Percentiles rank a stretch among this genome's conserved stretches.
Evolutionary conservation across 1,284 basidiomycete species (phyloP).

Genomic region (Schizopora paradoxa): DNA sequence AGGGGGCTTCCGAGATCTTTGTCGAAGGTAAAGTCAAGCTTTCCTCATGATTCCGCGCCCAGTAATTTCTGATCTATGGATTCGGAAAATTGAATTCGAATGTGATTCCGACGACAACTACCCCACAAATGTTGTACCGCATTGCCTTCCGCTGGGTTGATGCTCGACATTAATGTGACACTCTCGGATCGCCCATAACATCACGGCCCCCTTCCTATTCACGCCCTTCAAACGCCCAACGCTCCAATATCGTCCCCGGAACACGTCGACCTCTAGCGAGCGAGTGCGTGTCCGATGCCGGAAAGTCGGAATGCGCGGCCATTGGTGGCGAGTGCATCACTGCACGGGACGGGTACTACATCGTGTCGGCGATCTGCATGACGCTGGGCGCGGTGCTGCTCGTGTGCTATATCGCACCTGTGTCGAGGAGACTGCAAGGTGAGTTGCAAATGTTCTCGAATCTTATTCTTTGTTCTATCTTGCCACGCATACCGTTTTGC

Average conservation of each 20-base stretch:
- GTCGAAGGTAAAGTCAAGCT: conserved; percentile 47
- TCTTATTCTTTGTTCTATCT: conserved; percentile 1
- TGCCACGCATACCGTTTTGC: too few species aligned
- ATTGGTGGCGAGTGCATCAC: conserved; percentile 79
- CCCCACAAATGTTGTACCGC: too few species aligned
- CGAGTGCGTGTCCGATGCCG: conserved; percentile 88
- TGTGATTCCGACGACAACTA: too few species aligned
- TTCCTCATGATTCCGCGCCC: neutral
- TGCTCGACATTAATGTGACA: too few species aligned
- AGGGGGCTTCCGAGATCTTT: conserved; percentile 45
- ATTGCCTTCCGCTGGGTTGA: too few species aligned
- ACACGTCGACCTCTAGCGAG: conserved; percentile 44
- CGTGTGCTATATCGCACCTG: conserved; percentile 77
- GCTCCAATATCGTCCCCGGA: too few species aligned
- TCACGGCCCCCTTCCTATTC: too few species aligned
- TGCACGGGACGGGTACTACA: conserved; percentile 90
- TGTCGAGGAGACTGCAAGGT: conserved; percentile 83
- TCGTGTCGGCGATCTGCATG: conserved; percentile 78
- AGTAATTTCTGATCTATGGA: neutral
- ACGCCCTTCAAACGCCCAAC: too few species aligned
- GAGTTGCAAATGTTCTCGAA: conserved; percentile 25
- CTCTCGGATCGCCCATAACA: too few species aligned
- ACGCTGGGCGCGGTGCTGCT: conserved; percentile 69
- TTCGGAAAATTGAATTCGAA: neutral
- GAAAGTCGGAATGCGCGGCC: conserved; percentile 73